Evolutionary conservation across 345 rosid genomes (phyloP).

Genomic region (Lenwebbia sp.): DNA sequence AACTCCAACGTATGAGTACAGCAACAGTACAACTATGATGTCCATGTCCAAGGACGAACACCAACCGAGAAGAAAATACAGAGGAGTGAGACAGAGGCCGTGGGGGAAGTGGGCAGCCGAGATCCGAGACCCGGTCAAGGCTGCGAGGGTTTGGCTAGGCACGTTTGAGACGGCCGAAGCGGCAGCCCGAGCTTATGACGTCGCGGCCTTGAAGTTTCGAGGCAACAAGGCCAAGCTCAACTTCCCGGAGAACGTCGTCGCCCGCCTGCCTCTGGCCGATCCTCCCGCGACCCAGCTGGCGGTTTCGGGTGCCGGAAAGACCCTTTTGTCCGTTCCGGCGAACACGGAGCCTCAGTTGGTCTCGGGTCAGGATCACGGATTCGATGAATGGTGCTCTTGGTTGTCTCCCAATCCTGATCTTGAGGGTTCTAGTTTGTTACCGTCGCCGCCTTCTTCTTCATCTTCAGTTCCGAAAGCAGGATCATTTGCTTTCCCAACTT

Average conservation of each 20-base stretch:
- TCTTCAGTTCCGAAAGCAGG: neutral
- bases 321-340: neutral
- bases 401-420: neutral
- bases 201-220: conserved; percentile 72
- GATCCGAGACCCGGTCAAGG: conserved; percentile 85
- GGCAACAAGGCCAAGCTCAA: conserved; percentile 95
- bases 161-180: conserved; percentile 85
- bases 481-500: neutral
- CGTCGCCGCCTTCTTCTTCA: neutral
- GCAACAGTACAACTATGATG: conserved; percentile 3
- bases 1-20: neutral
- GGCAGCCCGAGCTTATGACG: conserved; percentile 85
- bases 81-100: conserved; percentile 92
- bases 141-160: conserved; percentile 90
- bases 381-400: neutral
- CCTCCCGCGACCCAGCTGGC: neutral
- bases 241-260: conserved; percentile 87
- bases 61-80: conserved; percentile 49
- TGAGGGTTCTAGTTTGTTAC: neutral
- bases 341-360: neutral
- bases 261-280: conserved; percentile 10
- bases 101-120: conserved; percentile 99
- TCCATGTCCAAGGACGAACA: neutral
- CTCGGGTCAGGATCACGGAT: neutral
- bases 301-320: neutral